Percentiles rank a stretch among this genome's conserved stretches.
These are phyloP conservation scores for Epichloe uncinata DNA, from an alignment of 2,329 filamentous ascomycete species.

Conservation along the genomic window DNA sequence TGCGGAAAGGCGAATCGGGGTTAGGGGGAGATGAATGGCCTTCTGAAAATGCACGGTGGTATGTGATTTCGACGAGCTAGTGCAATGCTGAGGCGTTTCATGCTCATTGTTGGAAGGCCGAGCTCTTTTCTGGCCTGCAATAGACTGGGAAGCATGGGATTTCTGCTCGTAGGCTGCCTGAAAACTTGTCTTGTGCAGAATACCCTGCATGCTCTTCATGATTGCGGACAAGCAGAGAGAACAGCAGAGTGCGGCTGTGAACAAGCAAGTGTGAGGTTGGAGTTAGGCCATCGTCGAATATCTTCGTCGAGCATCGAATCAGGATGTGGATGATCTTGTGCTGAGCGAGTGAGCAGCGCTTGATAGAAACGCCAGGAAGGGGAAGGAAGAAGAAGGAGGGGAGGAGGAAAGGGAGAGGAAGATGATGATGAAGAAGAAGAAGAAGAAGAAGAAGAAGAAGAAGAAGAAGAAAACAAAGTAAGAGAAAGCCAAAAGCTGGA, in stretches of 20 bases:
- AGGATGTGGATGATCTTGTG: not conserved
- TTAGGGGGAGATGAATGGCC: constrained; percentile 19
- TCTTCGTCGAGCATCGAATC: not conserved
- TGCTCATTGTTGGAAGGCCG: constrained; percentile 13
- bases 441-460: not conserved
- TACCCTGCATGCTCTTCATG: constrained; percentile 28
- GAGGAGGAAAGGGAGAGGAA: not conserved
- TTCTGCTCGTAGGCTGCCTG: constrained; percentile 29
- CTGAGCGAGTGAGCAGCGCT: not conserved
- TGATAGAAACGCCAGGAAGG: not conserved
- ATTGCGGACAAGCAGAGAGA: constrained; percentile 5
- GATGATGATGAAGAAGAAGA: not conserved
- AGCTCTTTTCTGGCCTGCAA: constrained; percentile 37
- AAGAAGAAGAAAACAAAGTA: not conserved
- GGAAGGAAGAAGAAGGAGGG: too few species aligned
- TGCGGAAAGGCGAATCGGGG: constrained; percentile 21
- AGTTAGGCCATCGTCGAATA: not conserved
- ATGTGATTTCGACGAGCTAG: not conserved
- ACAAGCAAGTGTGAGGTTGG: not conserved
- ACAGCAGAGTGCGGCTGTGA: not conserved
- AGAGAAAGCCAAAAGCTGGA: not conserved
- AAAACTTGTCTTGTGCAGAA: constrained; percentile 38
- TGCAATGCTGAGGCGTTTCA: not conserved
- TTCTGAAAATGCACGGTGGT: constrained; percentile 19
- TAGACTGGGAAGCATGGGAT: constrained; percentile 24